Base-by-base conservation (phyloP, 2,329 filamentous ascomycete genomes). In the Delphinella strobiligena region DNA sequence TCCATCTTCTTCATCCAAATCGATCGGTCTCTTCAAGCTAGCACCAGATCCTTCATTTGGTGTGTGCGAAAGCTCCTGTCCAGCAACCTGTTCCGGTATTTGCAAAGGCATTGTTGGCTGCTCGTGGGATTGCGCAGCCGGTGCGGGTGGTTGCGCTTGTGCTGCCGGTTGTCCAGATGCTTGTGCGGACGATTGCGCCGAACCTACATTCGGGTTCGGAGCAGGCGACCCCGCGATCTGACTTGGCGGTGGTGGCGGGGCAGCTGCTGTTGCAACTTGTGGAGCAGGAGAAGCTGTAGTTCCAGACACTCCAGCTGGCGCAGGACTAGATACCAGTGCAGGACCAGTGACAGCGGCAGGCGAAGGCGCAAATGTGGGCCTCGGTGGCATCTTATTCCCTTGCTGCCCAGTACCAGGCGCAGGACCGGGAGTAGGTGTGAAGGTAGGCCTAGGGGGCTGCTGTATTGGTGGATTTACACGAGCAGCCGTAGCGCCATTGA, bases 1-100 rank as follows among this genome's bases (percentile, higher is more conserved):
- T 9, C 32, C 29, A 16, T 36, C 45, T 27, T 36, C 41, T 7
- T 44, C 42, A 9, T 42, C 44, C 19, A 43, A 34, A 22, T 41
- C 39, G 3, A 41, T 41, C 4, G 39, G 34, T 14, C 39, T 33
- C 34, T 41, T 41, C 5, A 41, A 9, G 7, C 39, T 33, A n/a
- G n/a, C n/a, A n/a, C n/a, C n/a, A n/a, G n/a, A n/a, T n/a, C 39
- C 27, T 11, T 30, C 32, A 7, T 36, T 37, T 24, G 43, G 40
- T 4, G 37, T 24, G 14, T 16, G n/a, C 7, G 15, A 22, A 3
- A 29, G 8, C 2, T 16, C 14, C 18, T 15, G 15, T 19, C 10
- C 12, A 36, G 14, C 10, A 19, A n/a, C 19, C 3, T 19, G 19
- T 35, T 31, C 17, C 4, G 41, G 12, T 14, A 30, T 30, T 8